Evolutionary conservation across 441 rosid species (phyloP), one percentile per base, ranked within the genome.

Genomic region (Pelargonium australe): DNA sequence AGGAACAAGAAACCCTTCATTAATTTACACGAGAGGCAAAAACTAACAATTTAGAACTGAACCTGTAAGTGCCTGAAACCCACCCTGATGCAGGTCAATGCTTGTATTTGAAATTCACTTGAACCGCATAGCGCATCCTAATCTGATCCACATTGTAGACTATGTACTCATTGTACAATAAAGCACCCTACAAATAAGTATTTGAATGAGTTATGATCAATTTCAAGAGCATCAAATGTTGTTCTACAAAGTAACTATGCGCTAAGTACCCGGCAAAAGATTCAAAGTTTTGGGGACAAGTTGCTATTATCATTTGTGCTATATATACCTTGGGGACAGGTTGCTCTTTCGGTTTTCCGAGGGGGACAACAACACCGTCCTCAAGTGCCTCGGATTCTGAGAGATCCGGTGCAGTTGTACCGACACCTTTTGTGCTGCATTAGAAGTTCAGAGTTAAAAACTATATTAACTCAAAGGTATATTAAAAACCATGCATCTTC

Each of bases 71-170:
- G 5, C 40, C 7, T 5, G 3, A 17, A 67, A 71, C 23, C 8
- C 2, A 11, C 66, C 16, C 58, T 7, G 2, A 16, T 51, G 66
- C 45, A 34, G 7, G 20, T 71, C 63, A 66, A 53, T 20, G 20
- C 66, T 68, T 71, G 81, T 74, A 89, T 13, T 82, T 86, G 83
- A 90, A 89, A 77, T 87, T 85, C 79, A 85, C 94, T 81, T 87
- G 92, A 70, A 92, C 77, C 71, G 87, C 81, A 49, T 90, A 86
- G 17, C 89, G 85, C 96, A 89, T 87, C 81, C 85, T 82, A 63
- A 93, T 90, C 78, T 88, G 96, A 74, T 85, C 90, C 70, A 88
- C 93, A 72, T 87, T 85, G 88, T 89, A 91, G 19, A 93, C 96
- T 51, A 89, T 84, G 81, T 87, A 93, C 69, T 93, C 96, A 11